A percentile compares a stretch with the other conserved stretches of the same genome.
Evolutionary conservation across 1,284 basidiomycete genomes (phyloP).

Genomic region (Moesziomyces globuligerus): DNA sequence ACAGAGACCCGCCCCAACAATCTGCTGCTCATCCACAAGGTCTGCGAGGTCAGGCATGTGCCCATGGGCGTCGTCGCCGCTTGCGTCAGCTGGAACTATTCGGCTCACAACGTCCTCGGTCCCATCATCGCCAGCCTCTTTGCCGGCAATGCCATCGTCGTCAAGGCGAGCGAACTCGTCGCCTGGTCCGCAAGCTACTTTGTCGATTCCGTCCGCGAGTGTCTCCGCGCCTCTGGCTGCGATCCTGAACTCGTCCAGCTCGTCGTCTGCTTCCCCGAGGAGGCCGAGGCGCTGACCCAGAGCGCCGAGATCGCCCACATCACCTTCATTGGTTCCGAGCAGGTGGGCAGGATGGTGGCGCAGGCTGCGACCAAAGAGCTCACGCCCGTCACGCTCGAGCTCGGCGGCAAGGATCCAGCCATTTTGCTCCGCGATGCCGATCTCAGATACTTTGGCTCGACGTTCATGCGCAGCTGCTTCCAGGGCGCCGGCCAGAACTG

Average conservation of each 20-base stretch:
- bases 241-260: conserved; percentile 73
- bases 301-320: conserved; percentile 79
- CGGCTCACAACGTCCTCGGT: conserved; percentile 89
- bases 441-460: conserved; percentile 70
- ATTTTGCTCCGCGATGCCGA: conserved; percentile 71
- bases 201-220: conserved; percentile 72
- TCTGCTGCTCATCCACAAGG: conserved; percentile 86
- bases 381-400: conserved; percentile 87
- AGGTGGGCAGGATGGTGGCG: conserved; percentile 85
- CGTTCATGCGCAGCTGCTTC: conserved; percentile 66
- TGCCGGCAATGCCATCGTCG: conserved; percentile 86
- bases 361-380: conserved; percentile 82
- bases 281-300: conserved; percentile 82
- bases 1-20: conserved; percentile 70
- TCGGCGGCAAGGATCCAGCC: conserved; percentile 76
- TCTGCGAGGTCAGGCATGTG: conserved; percentile 79
- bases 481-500: conserved; percentile 96
- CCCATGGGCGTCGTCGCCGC: conserved; percentile 93
- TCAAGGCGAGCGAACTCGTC: conserved; percentile 76
- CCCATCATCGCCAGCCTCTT: conserved; percentile 90
- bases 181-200: conserved; percentile 59
- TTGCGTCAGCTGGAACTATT: conserved; percentile 83
- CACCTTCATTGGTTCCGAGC: conserved; percentile 90
- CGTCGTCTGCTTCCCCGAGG: conserved; percentile 86
- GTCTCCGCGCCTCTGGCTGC: conserved; percentile 75